Percentiles rank a stretch among this genome's conserved stretches.
These are phyloP conservation scores for Cryptosporidium felis DNA, from an alignment of 169 alveolate genomes.

Conservation along the genomic window DNA sequence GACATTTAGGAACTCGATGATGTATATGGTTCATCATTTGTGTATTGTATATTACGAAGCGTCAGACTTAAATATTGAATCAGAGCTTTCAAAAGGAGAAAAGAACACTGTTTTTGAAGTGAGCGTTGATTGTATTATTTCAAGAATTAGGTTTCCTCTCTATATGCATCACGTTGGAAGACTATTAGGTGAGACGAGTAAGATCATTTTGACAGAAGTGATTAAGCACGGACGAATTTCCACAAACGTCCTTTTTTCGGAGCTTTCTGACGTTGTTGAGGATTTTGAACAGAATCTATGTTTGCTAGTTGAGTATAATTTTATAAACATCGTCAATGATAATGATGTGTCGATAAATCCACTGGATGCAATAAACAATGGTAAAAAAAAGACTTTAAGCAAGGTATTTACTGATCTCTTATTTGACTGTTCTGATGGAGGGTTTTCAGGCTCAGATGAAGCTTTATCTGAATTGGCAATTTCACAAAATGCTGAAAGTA, in stretches of 20 bases:
- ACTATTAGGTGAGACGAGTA: slow-evolving; percentile 37
- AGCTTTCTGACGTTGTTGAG: slow-evolving; percentile 34
- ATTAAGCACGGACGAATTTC: slow-evolving; percentile 60
- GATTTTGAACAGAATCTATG: not conserved
- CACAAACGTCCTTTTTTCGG: slow-evolving; percentile 19
- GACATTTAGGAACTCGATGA: slow-evolving; percentile 25
- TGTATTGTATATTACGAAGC: slow-evolving; percentile 15
- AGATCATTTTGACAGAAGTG: slow-evolving; percentile 23
- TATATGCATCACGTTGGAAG: slow-evolving; percentile 26
- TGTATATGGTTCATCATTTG: slow-evolving; percentile 17
- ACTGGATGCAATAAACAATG: not conserved
- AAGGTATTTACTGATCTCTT: slow-evolving; percentile 17
- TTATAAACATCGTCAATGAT: not conserved
- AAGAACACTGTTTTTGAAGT: slow-evolving; percentile 28
- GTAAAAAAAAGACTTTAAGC: not conserved
- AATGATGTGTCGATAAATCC: not conserved
- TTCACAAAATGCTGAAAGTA: not conserved
- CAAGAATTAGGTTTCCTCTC: slow-evolving; percentile 51
- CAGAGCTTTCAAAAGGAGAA: not conserved
- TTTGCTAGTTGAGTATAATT: slow-evolving; percentile 6
- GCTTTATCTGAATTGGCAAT: not conserved
- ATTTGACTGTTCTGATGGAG: slow-evolving; percentile 11
- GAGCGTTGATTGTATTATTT: not conserved
- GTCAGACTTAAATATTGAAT: not conserved
- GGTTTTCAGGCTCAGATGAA: not conserved